Percentiles rank a stretch among this genome's conserved stretches.
These are phyloP conservation scores for Acacia acuminata DNA, from an alignment of 306 rosid species.

Conservation along the genomic window DNA sequence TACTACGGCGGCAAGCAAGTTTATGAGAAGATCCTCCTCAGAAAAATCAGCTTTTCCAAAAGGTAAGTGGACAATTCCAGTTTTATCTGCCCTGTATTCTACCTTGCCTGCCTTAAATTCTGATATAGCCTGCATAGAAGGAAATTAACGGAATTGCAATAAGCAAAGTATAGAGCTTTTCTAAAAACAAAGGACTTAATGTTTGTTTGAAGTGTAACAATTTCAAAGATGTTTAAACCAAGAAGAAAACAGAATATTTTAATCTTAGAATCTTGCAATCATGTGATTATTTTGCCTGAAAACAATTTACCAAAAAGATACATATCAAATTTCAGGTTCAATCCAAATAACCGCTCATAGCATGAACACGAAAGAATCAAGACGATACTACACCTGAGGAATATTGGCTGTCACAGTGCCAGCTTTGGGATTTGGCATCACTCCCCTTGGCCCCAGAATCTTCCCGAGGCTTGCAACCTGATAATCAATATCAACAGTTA, in stretches of 20 bases:
- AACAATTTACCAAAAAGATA: not conserved
- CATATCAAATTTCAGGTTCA: not conserved
- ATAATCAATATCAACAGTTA: slow-evolving; percentile 31
- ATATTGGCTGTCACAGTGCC: slow-evolving; percentile 96
- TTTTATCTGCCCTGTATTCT: slow-evolving; percentile 94
- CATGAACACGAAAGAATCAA: slow-evolving; percentile 9
- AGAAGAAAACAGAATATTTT: not conserved
- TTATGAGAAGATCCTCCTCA: slow-evolving; percentile 81
- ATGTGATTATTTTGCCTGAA: slow-evolving; percentile 10
- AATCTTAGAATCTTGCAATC: not conserved
- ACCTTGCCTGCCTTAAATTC: slow-evolving; percentile 99
- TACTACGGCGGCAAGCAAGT: slow-evolving; percentile 86
- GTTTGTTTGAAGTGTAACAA: not conserved
- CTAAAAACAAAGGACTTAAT: not conserved
- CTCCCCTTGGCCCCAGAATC: slow-evolving; percentile 98
- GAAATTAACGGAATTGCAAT: not conserved
- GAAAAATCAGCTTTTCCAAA: slow-evolving; percentile 88
- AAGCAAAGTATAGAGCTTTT: not conserved
- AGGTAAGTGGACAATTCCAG: slow-evolving; percentile 96
- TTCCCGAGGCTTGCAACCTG: slow-evolving; percentile 98
- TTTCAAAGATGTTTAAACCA: not conserved
- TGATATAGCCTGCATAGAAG: slow-evolving; percentile 74
- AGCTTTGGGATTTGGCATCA: slow-evolving; percentile 99
- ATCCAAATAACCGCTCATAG: not conserved
- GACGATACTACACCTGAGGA: slow-evolving; percentile 68